phyloP scores from a whole-genome alignment of 225 moss, liverwort and hornwort genomes.

The Ulota crispa region DNA sequence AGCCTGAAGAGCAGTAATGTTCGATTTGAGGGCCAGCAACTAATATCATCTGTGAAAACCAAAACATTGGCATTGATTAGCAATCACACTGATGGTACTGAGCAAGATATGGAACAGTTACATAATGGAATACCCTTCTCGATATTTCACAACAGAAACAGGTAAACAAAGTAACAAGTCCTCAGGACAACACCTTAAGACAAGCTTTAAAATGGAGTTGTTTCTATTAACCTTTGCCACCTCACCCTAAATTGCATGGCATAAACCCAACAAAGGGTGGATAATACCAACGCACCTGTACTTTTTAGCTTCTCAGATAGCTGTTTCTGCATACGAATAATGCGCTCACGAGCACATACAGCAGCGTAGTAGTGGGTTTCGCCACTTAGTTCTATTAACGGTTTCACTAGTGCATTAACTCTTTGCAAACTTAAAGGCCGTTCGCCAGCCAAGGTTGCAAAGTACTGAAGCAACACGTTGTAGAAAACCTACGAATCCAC shows the following conservation, averaged over 20 bases:
- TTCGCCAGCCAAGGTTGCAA: conserved; percentile 77
- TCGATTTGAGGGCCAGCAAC: conserved; percentile 90
- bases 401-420: conserved; percentile 73
- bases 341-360: conserved; percentile 89
- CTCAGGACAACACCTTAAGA: too few species aligned
- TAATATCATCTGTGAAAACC: conserved; percentile 74
- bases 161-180: neutral
- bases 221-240: too few species aligned
- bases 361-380: conserved; percentile 90
- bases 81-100: conserved; percentile 1
- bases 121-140: neutral
- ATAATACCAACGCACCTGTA: conserved; percentile 53
- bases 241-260: too few species aligned
- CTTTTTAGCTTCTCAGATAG: conserved; percentile 78
- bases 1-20: conserved; percentile 74
- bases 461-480: conserved; percentile 92
- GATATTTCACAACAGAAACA: neutral
- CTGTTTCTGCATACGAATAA: conserved; percentile 77
- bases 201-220: too few species aligned
- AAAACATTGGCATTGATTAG: conserved; percentile 19
- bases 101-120: neutral
- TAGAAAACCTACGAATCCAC: conserved; percentile 73
- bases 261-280: neutral
- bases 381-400: conserved; percentile 77
- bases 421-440: conserved; percentile 64